A percentile compares a stretch with the other conserved stretches of the same genome.
Conservation (phyloP, 768 basidiomycete genomes). For the Strobilomyces confusus region DNA sequence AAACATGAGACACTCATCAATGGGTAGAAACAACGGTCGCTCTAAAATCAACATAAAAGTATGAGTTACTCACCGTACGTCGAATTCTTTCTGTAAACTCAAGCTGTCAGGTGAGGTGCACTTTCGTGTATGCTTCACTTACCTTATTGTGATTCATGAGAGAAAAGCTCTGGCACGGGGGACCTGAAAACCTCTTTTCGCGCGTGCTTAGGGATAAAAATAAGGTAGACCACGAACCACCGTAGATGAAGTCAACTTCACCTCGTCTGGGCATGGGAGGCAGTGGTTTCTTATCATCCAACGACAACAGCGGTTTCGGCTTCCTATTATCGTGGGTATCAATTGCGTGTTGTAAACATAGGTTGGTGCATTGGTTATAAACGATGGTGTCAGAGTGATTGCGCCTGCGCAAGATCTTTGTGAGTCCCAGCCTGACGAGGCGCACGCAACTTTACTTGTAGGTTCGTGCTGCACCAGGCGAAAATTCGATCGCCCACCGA, state of each 20-base stretch:
- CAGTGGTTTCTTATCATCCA: constrained; percentile 36
- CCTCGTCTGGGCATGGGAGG: constrained; percentile 52
- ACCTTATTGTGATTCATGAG: constrained; percentile 60
- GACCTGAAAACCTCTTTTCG: constrained; percentile 40
- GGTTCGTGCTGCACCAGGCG: constrained; percentile 58
- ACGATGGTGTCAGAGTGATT: constrained; percentile 62
- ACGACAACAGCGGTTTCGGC: constrained; percentile 37
- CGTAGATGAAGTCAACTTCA: constrained; percentile 69
- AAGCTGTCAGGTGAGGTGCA: constrained; percentile 1
- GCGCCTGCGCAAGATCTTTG: constrained; percentile 33
- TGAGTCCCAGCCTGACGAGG: not conserved
- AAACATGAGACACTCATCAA: not conserved
- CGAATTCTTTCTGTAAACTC: constrained; percentile 47
- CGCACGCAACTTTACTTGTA: constrained; percentile 43
- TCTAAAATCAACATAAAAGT: too few species aligned
- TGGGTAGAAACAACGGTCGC: not conserved
- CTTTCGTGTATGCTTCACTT: constrained; percentile 1
- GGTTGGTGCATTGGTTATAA: constrained; percentile 62
- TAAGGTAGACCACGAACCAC: constrained; percentile 43
- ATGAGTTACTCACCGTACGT: constrained; percentile 61
- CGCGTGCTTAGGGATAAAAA: not conserved
- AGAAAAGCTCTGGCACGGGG: constrained; percentile 75
- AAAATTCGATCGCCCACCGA: constrained; percentile 66
- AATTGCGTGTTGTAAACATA: constrained; percentile 56
- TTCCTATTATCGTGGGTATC: constrained; percentile 40